Evolutionary conservation across 306 rosid genomes (phyloP), one percentile per base, ranked within the genome.

Genomic region (Canavalia ensiformis): DNA sequence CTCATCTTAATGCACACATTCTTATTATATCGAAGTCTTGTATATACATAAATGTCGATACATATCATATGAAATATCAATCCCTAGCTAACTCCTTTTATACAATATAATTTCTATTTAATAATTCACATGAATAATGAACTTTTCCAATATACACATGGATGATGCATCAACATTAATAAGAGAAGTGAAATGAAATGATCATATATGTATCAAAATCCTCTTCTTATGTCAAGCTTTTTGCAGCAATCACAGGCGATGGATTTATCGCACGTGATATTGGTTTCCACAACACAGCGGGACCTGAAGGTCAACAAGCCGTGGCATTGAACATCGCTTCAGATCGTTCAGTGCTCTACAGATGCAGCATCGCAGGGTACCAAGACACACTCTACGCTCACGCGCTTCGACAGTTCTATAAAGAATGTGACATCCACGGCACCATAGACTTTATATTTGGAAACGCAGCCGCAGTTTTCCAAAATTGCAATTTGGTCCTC

Each of bases 381-480:
- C 92, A 89, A 60, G 90, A 85, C 89, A 87, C 87, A 0, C 87
- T 89, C 74, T 87, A 83, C 25, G 90, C 90, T 0, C 75, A 35
- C 2, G 86, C 89, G 3, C 88, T 87, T 8, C 89, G 90, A 4
- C 92, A 89, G 28, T 89, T 89, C 84, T 89, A 89, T 66, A 70
- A 80, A 63, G 89, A 89, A 51, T 89, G 90, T 5, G 86, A 89
- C 74, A 87, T 89, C 47, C 34, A 80, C 31, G 90, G 90, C 73
- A 89, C 88, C 56, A 8, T 89, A 0, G 92, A 89, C 85, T 89
- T 89, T 85, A 87, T 87, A 47, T 89, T 89, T 28, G 92, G 92
- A 4, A 85, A 89, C 79, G 85, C 92, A 0, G 90, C 79, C 0
- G 89, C 90, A 1, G 85, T 89, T 30, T 85, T 89, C 64, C 92